Percentiles rank a stretch among this genome's conserved stretches.
Evolutionary conservation across 306 rosid genomes (phyloP).

Genomic region (Inga oerstediana): DNA sequence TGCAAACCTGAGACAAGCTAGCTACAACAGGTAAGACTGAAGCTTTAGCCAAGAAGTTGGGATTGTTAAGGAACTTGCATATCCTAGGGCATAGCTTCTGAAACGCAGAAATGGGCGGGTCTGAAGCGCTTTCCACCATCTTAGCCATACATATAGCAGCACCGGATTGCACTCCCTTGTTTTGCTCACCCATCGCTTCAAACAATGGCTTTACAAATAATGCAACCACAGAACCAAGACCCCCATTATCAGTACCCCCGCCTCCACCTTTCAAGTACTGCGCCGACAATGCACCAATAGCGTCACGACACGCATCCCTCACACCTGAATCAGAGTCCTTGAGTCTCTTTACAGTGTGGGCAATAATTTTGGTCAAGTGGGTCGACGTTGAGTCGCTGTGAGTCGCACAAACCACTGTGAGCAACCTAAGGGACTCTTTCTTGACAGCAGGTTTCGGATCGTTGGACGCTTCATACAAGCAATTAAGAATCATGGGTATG

Average conservation of each 20-base stretch:
- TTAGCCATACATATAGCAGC: conserved; percentile 90
- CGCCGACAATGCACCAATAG: conserved; percentile 64
- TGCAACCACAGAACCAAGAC: conserved; percentile 65
- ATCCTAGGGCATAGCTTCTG: conserved; percentile 96
- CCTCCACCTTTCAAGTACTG: conserved; percentile 52
- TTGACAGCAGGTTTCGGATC: conserved; percentile 91
- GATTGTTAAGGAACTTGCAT: conserved; percentile 78
- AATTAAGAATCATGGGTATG: conserved; percentile 83
- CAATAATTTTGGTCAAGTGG: conserved; percentile 76
- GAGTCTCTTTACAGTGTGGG: conserved; percentile 66
- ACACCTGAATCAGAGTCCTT: conserved; percentile 80
- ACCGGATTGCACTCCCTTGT: conserved; percentile 81
- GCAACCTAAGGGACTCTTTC: conserved; percentile 75
- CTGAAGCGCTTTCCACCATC: conserved; percentile 71
- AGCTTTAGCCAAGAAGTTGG: conserved; percentile 81
- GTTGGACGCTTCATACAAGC: conserved; percentile 74
- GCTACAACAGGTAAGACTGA: conserved; percentile 81
- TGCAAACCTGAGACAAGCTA: conserved; percentile 78
- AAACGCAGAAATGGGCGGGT: conserved; percentile 61
- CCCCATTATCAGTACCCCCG: conserved; percentile 31
- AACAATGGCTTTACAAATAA: conserved; percentile 88
- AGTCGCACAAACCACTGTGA: conserved; percentile 60
- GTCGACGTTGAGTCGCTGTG: conserved; percentile 64
- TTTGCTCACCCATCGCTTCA: conserved; percentile 96
- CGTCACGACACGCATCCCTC: conserved; percentile 81